Evolutionary conservation across 495 filamentous ascomycete genomes (phyloP).

Genomic region (Trichocladium antarcticum): DNA sequence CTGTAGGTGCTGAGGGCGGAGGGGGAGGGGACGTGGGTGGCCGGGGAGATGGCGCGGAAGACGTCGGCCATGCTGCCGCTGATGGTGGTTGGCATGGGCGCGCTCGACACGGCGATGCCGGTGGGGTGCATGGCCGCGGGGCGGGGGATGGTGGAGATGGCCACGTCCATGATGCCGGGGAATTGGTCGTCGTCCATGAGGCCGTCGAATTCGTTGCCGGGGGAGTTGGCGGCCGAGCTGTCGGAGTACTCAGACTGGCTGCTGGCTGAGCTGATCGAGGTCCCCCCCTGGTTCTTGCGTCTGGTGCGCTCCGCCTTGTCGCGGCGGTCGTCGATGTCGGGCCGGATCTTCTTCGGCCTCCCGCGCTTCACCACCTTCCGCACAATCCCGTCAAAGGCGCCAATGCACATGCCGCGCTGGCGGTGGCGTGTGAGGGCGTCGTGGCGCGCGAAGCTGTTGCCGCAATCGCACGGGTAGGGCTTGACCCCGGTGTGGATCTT

Average conservation of each 20-base stretch:
- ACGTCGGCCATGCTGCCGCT: constrained; percentile 24
- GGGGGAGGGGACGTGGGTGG: constrained; percentile 17
- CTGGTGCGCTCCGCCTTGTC: constrained; percentile 50
- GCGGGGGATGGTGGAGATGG: constrained; percentile 20
- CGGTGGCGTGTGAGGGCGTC: constrained; percentile 90
- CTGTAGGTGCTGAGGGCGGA: constrained; percentile 26
- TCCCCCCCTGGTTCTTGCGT: constrained; percentile 40
- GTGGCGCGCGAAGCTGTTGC: constrained; percentile 81
- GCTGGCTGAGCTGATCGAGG: constrained; percentile 31
- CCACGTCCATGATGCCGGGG: constrained; percentile 33
- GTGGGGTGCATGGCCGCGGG: constrained; percentile 30
- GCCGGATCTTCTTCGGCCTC: constrained; percentile 37
- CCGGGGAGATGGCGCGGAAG: constrained; percentile 21
- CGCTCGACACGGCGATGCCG: constrained; percentile 28
- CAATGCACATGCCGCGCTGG: constrained; percentile 88
- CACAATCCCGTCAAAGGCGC: constrained; percentile 74
- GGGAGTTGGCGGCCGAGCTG: constrained; percentile 36
- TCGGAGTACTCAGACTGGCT: constrained; percentile 41
- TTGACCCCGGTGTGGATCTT: constrained; percentile 94
- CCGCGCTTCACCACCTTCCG: constrained; percentile 46
- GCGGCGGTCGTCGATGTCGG: constrained; percentile 50
- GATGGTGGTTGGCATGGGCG: constrained; percentile 31
- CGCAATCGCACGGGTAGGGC: constrained; percentile 82
- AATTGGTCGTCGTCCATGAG: constrained; percentile 36
- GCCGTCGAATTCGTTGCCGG: constrained; percentile 28